phyloP scores from a whole-genome alignment of 352 stramenopile genomes.

The Phytopythium chamaehyphon region DNA sequence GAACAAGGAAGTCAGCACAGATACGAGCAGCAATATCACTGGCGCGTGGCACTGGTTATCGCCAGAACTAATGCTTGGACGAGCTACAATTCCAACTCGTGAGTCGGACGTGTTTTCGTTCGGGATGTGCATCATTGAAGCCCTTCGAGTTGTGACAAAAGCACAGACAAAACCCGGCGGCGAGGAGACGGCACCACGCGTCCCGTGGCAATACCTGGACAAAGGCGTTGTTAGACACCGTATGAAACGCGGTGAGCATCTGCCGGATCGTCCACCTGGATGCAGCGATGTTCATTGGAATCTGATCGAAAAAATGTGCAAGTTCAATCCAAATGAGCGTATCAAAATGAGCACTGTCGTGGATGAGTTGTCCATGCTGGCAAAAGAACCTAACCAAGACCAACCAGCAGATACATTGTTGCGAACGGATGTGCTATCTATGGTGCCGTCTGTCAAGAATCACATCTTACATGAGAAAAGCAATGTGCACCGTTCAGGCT shows the following conservation, averaged over 20 bases:
- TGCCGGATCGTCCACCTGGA: no score
- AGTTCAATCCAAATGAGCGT: background rate
- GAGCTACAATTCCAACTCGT: background rate
- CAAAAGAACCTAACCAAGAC: background rate
- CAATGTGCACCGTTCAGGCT: no score
- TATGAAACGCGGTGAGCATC: background rate
- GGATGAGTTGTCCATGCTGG: background rate
- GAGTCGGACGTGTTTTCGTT: slow-evolving; percentile 9
- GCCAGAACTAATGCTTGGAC: background rate
- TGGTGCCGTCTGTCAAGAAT: background rate
- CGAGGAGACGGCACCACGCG: no score
- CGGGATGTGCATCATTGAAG: slow-evolving; percentile 9
- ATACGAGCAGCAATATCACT: background rate
- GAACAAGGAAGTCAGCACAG: no score
- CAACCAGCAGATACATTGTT: background rate
- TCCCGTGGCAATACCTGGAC: no score
- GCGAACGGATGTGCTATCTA: background rate
- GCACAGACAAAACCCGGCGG: no score
- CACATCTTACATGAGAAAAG: no score
- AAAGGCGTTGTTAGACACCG: background rate
- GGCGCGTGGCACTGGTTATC: background rate
- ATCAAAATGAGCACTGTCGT: background rate
- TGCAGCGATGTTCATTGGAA: no score
- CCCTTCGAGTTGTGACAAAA: no score
- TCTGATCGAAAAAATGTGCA: background rate